Percentiles rank a stretch among this genome's conserved stretches.
These are phyloP conservation scores for Leccinum solheimii DNA, from an alignment of 1,284 basidiomycete genomes.

Conservation along the genomic window DNA sequence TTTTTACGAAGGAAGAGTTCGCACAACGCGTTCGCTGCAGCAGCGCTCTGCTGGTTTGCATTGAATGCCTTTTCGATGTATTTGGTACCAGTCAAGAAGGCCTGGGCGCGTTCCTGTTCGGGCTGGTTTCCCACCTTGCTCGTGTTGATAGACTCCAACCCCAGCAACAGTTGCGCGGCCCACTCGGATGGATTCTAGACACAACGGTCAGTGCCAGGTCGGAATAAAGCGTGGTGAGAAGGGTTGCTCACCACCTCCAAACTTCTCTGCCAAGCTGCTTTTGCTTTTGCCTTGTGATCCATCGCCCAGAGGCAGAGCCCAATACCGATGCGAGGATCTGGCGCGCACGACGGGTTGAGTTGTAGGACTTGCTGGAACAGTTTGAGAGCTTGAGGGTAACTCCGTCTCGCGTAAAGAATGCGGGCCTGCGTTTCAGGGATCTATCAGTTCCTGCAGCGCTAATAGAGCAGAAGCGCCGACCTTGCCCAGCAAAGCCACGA, in stretches of 20 bases:
- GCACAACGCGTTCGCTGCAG: conserved; percentile 76
- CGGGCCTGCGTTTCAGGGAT: conserved; percentile 55
- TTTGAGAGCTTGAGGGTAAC: conserved; percentile 76
- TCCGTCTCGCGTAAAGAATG: conserved; percentile 77
- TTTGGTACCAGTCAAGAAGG: conserved; percentile 63
- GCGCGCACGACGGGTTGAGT: conserved; percentile 69
- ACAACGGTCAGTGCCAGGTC: conserved; percentile 1
- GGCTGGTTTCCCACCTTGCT: conserved; percentile 66
- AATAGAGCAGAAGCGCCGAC: conserved; percentile 35
- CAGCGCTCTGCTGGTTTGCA: conserved; percentile 71
- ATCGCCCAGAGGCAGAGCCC: conserved; percentile 31
- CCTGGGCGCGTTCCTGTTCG: conserved; percentile 60
- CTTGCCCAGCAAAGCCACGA: conserved; percentile 80
- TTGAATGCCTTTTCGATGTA: conserved; percentile 75
- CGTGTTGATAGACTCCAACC: conserved; percentile 78
- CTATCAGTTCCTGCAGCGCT: not conserved
- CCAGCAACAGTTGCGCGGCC: conserved; percentile 78
- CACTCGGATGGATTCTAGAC: conserved; percentile 73
- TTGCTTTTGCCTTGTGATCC: conserved; percentile 52
- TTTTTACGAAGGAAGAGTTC: conserved; percentile 69
- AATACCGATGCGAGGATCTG: conserved; percentile 92
- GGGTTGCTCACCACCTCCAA: too few relatives aligned
- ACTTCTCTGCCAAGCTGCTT: too few relatives aligned
- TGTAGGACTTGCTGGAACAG: conserved; percentile 82
- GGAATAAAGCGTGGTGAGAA: not conserved